Base-by-base conservation (phyloP, 129 eudicot species). In the Tanacetum coccineum region DNA sequence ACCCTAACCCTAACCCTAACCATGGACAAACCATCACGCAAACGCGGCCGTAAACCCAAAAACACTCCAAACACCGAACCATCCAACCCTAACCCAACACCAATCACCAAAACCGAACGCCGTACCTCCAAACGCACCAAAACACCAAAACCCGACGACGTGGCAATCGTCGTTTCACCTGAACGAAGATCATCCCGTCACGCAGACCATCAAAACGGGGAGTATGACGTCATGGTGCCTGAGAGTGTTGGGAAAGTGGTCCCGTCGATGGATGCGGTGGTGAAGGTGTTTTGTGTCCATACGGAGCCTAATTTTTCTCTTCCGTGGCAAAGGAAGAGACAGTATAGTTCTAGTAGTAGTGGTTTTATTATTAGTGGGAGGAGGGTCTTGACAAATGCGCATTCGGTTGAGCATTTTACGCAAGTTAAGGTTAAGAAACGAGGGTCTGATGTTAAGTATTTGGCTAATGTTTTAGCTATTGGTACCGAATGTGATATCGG, bases 401-500 rank as follows among this genome's bases (percentile, higher is more conserved):
- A 83, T 56, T 83, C 85, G 0, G 85, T 83, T 10, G 82, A 83
- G 85, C 85, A 83, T 83, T 70, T 76, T 59, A 83, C 88, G 2
- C 85, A 83, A 74, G 84, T 83, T 15, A 80, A 83, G 73, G 72
- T 80, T 3, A 83, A 83, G 78, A 80, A 83, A 48, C 72, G 88
- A 0, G 85, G 85, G 1, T 83, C 85, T 8, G 88, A 83, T 80
- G 77, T 78, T 0, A 83, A 80, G 46, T 83, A 70, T 64, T 62
- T 83, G 61, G 88, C 88, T 28, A 80, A 80, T 22, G 88, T 83
- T 32, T 67, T 83, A 10, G 84, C 88, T 14, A 80, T 80, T 18
- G 88, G 76, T 30, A 80, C 82, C n/a, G 85, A 83, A 77, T 83
- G 88, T 13, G 88, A 83, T 69, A 83, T 83, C 2, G 87, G 87